Evolutionary conservation across 2,329 filamentous ascomycete genomes (phyloP), one percentile per base, ranked within the genome.

Genomic region (Reticulascus tulasneorum): DNA sequence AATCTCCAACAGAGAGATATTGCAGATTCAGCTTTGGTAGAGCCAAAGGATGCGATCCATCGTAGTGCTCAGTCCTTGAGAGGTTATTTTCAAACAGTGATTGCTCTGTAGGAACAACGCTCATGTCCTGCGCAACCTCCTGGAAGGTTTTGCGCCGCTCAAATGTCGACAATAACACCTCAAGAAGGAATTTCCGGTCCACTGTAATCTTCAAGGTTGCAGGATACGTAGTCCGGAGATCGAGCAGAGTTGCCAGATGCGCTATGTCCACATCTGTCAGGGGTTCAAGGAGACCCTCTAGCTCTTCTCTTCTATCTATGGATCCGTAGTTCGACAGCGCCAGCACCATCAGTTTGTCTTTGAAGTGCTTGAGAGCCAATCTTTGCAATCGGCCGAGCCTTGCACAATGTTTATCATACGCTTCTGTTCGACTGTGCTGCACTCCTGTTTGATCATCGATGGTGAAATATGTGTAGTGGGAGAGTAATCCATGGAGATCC

Each of bases 1-100:
- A 98, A 59, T 98, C 93, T 4, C 89, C 89, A 33, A 95, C 79
- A 4, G 90, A 94, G 11, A 98, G 71, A 60, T 98, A 98, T 55
- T 98, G 93, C 19, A 98, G 68, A 50, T 96, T 98, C 29, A 97
- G 65, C 58, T 98, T 98, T 4, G 93, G 93, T 27, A 98, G 79
- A 4, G 93, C 87, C 39, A 98, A 71, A 6, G 93, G 90, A 30
- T 79, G 79, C 17, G 87, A 89, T 18, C 90, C 90, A 57, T 95
- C 84, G 51, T 96, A 97, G 7, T 72, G 73, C 51, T 96, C 90
- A 38, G 91, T 91, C 39, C 88, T 79, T 37, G 90, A 63, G 35
- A 95, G 75, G 18, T 80, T 79, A 33, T 73, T 72, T 40, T 96
- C 88, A 52, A 96, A 96, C 6, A 98, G 68, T 2, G 77, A 66